phyloP scores from a whole-genome alignment of 805 yeast genomes.

The Vanderwaltozyma verrucispora region DNA sequence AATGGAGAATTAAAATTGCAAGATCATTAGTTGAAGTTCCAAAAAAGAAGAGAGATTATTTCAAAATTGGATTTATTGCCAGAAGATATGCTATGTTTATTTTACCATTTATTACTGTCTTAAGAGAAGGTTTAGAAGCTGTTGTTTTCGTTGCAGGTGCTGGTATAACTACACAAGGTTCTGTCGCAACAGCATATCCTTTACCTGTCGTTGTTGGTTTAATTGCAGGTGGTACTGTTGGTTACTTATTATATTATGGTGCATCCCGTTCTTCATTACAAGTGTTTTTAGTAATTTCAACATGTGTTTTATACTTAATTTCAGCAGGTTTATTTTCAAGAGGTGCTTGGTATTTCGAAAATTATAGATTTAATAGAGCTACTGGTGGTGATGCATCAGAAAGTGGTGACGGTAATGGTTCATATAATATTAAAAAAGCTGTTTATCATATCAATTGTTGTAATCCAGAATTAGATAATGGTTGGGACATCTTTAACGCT shows the following conservation, averaged over 20 bases:
- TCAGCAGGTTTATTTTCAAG: constrained; percentile 90
- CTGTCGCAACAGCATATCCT: constrained; percentile 71
- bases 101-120: constrained; percentile 79
- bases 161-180: constrained; percentile 48
- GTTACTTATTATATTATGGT: constrained; percentile 64
- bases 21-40: constrained; percentile 61
- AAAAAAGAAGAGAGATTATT: constrained; percentile 37
- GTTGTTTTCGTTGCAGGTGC: constrained; percentile 96
- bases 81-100: constrained; percentile 82
- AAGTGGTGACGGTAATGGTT: constrained; percentile 88
- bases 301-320: constrained; percentile 80
- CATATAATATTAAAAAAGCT: constrained; percentile 65
- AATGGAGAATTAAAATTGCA: constrained; percentile 95
- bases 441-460: constrained; percentile 99
- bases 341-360: constrained; percentile 85
- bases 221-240: constrained; percentile 65
- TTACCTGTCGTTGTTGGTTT: constrained; percentile 87
- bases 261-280: constrained; percentile 80
- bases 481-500: constrained; percentile 97
- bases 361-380: constrained; percentile 45
- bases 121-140: constrained; percentile 96
- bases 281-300: constrained; percentile 75
- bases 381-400: constrained; percentile 97
- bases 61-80: constrained; percentile 42
- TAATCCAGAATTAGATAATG: constrained; percentile 82